These are phyloP conservation scores for Chaetomium sp. DNA, from an alignment of 2,329 filamentous ascomycete species.

Conservation along the genomic window DNA sequence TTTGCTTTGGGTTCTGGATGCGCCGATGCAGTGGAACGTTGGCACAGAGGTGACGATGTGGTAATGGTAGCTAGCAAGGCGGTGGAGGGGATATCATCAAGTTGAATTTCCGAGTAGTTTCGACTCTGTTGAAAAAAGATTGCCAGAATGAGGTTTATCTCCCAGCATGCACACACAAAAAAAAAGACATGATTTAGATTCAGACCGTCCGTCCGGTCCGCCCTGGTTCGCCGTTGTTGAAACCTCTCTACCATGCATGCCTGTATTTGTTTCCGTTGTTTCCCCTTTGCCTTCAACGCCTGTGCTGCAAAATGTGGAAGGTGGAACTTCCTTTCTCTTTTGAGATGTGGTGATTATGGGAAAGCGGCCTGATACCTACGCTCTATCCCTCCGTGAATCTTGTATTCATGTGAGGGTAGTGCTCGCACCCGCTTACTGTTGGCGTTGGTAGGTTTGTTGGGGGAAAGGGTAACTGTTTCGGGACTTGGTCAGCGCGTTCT, in stretches of 20 bases:
- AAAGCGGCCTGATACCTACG: constrained; percentile 5
- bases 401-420: neutral
- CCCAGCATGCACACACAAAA: constrained; percentile 17
- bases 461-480: constrained; percentile 72
- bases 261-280: constrained; percentile 22
- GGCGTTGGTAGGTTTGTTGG: constrained; percentile 71
- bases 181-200: constrained; percentile 14
- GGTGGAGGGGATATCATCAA: neutral
- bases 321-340: constrained; percentile 22
- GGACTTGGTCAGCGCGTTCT: constrained; percentile 6
- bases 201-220: neutral
- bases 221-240: constrained; percentile 37
- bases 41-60: neutral
- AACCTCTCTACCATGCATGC: constrained; percentile 33
- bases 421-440: constrained; percentile 33
- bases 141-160: constrained; percentile 2
- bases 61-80: neutral
- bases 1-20: neutral
- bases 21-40: neutral
- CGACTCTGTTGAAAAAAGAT: constrained; percentile 4
- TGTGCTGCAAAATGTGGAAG: constrained; percentile 21
- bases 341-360: constrained; percentile 4
- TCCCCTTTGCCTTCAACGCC: constrained; percentile 26
- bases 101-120: constrained; percentile 10
- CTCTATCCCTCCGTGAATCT: neutral